Conservation (phyloP, 257 asterid genomes). For the Gardenia jasminoides region DNA sequence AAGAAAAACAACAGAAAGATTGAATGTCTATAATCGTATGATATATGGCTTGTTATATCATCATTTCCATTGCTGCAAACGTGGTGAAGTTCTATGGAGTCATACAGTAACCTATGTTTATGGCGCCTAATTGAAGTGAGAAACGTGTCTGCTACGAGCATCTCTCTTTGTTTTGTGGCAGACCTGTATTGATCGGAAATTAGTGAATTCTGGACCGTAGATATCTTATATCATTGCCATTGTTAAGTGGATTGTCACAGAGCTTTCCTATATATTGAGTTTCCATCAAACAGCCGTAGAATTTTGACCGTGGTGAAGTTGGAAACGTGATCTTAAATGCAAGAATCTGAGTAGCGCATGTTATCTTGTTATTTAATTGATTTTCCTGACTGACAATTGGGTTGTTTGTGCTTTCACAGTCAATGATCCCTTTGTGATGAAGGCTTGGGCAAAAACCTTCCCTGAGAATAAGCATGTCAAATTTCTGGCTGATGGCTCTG, state of each 20-base stretch:
- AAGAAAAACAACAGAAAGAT: too few species aligned
- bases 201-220: not conserved
- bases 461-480: slow-evolving; percentile 77
- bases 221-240: not conserved
- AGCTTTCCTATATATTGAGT: not conserved
- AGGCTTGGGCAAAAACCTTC: slow-evolving; percentile 93
- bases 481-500: slow-evolving; percentile 90
- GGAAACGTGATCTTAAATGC: not conserved
- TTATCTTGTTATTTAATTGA: not conserved
- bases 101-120: too few species aligned
- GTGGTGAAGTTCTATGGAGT: too few species aligned
- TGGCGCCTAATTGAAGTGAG: not conserved
- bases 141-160: too few species aligned
- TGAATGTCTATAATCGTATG: not conserved
- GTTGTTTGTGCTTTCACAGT: slow-evolving; percentile 41
- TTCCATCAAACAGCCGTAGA: not conserved
- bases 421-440: slow-evolving; percentile 95
- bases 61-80: too few species aligned
- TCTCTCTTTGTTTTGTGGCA: too few species aligned
- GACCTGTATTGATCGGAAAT: too few species aligned
- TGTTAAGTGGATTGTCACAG: not conserved
- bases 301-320: not conserved
- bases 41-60: too few species aligned
- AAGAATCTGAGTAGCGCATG: not conserved
- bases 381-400: not conserved